A percentile compares a stretch with the other conserved stretches of the same genome.
Evolutionary conservation across 2,329 filamentous ascomycete species (phyloP).

Genomic region (Ophiocordyceps camponoti-floridani): DNA sequence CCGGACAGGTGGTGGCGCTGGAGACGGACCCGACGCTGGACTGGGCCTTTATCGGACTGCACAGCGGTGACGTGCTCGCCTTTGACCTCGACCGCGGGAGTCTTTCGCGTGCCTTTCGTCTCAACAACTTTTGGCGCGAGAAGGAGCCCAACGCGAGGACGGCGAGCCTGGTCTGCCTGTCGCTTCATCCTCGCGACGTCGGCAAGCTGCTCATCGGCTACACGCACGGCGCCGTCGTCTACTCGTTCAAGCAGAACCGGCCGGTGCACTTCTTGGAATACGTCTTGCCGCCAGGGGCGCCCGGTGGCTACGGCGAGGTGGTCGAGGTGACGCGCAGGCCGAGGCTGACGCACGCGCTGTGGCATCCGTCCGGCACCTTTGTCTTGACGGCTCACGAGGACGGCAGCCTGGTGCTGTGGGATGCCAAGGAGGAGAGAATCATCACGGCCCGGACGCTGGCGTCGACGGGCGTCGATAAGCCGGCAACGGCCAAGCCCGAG

Average conservation of each 20-base stretch:
- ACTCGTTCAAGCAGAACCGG: constrained; percentile 85
- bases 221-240: constrained; percentile 69
- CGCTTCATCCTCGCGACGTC: constrained; percentile 81
- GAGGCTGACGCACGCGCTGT: constrained; percentile 63
- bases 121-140: constrained; percentile 76
- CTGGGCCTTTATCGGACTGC: constrained; percentile 74
- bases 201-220: constrained; percentile 88
- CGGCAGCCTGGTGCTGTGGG: constrained; percentile 85
- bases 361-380: constrained; percentile 91
- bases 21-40: constrained; percentile 81
- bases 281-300: constrained; percentile 60
- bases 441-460: constrained; percentile 69
- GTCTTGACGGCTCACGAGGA: constrained; percentile 78
- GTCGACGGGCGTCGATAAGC: constrained; percentile 55
- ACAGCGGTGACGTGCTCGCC: constrained; percentile 72
- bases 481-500: constrained; percentile 30
- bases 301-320: constrained; percentile 56
- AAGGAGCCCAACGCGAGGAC: constrained; percentile 47
- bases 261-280: constrained; percentile 70
- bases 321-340: constrained; percentile 49
- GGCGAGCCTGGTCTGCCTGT: constrained; percentile 51
- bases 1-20: constrained; percentile 56
- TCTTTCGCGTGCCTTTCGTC: constrained; percentile 51
- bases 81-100: constrained; percentile 78
- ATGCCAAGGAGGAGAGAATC: constrained; percentile 70